Evolutionary conservation across 352 stramenopile genomes (phyloP).

Genomic region (Phytophthora macrochlamydospora): DNA sequence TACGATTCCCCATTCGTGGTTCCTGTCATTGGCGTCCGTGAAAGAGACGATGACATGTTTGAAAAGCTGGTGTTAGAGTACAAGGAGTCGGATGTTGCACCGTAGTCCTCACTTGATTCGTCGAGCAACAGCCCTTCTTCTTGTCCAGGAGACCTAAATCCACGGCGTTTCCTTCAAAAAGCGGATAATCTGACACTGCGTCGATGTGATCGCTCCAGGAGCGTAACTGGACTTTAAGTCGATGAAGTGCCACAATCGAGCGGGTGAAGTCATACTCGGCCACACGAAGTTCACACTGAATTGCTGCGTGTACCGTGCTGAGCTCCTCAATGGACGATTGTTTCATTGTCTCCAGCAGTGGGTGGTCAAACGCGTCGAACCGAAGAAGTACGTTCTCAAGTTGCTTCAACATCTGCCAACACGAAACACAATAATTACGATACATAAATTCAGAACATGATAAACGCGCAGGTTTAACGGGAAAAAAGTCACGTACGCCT

Average conservation of each 20-base stretch:
- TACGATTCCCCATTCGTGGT: constrained; percentile 12
- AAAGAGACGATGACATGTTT: constrained; percentile 31
- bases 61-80: constrained; percentile 67
- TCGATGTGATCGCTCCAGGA: constrained; percentile 87
- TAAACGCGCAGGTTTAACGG: background rate
- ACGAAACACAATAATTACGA: background rate
- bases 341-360: constrained; percentile 69
- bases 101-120: constrained; percentile 57
- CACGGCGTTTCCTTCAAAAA: constrained; percentile 59
- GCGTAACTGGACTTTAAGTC: constrained; percentile 65
- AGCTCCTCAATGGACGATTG: constrained; percentile 77
- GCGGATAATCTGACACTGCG: constrained; percentile 73
- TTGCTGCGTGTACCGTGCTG: constrained; percentile 62
- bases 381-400: constrained; percentile 58
- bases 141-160: constrained; percentile 46
- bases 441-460: constrained; percentile 1
- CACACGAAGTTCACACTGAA: constrained; percentile 72
- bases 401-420: constrained; percentile 42
- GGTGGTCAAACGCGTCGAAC: constrained; percentile 71
- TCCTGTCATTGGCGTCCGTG: constrained; percentile 21
- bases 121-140: constrained; percentile 41
- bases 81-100: constrained; percentile 58
- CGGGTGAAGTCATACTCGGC: constrained; percentile 81
- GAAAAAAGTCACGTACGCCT: constrained; percentile 34
- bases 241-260: constrained; percentile 73